Conservation (phyloP, 176 grass and related monocot genomes). For the Hordeum marinum region DNA sequence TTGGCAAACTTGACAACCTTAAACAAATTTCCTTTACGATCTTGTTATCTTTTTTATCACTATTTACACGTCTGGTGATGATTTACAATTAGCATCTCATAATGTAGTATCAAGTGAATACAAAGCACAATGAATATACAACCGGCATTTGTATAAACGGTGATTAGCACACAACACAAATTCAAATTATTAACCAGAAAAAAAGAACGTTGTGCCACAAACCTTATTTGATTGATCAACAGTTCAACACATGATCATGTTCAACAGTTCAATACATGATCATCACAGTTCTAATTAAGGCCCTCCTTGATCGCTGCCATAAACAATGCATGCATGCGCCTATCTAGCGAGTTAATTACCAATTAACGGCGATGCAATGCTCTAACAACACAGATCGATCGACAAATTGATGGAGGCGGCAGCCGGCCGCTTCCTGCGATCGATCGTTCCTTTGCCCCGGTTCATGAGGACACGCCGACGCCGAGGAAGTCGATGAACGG, state of each 20-base stretch:
- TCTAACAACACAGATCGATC: conserved; percentile 15
- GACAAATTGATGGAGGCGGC: not conserved
- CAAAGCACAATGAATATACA: too few species aligned
- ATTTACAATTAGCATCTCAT: too few species aligned
- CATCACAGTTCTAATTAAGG: not conserved
- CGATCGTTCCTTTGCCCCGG: not conserved
- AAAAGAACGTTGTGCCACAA: not conserved
- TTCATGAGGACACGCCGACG: conserved; percentile 39
- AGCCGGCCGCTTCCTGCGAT: not conserved
- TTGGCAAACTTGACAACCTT: too few species aligned
- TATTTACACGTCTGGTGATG: too few species aligned
- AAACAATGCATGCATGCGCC: not conserved
- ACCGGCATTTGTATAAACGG: not conserved
- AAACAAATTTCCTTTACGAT: not conserved
- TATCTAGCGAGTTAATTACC: not conserved
- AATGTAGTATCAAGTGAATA: too few species aligned
- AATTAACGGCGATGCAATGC: conserved; percentile 8
- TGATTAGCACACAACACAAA: not conserved
- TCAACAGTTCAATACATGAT: conserved; percentile 2
- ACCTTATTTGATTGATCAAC: conserved; percentile 27
- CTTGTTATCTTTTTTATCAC: not conserved
- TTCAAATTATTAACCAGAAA: not conserved
- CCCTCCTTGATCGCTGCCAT: not conserved
- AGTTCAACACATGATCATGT: conserved; percentile 8
- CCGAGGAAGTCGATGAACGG: conserved; percentile 61